Base-by-base conservation (phyloP, 140 eudicot genomes). In the Bidens hawaiensis region DNA sequence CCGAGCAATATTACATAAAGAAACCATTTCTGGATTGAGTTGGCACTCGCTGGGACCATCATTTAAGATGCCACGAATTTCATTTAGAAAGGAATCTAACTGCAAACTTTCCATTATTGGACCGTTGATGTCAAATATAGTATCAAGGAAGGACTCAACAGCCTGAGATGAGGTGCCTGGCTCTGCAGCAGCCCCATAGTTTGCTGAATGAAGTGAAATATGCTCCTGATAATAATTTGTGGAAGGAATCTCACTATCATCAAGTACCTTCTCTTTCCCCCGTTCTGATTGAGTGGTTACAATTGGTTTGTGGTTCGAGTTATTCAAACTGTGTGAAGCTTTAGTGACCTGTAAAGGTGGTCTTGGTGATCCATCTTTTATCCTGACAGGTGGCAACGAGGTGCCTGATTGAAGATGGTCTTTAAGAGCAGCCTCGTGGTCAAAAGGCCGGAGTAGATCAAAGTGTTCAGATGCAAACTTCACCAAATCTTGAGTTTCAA, bases 391-490 rank as follows among this genome's bases (percentile, higher is more conserved):
- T 27, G 69, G 58, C 24, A 23, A 60, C 21, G 47, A 22, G 19
- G 25, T 31, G 25, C 43, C 22, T 1, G 10, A 61, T 45, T 41
- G 50, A 22, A 69, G 71, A 55, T 51, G 24, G 55, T 64, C 67
- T 34, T 30, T 34, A 38, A 66, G 71, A 50, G 74, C 67, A 9
- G 70, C 36, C 56, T 65, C 75, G 12, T 74, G 72, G 46, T 70
- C 67, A 11, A 67, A 66, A 59, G 60, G 3, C 4, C 5, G 14
- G 15, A 63, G 71, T 7, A 3, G 19, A 4, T 82, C 27, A 42
- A 78, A 57, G 55, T 78, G 65, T 49, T 75, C 45, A 41, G 57
- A 42, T 74, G 88, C 88, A 55, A 64, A 71, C 18, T 34, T 30
- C 70, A 75, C 75, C 60, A 75, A 30, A 3, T 52, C 47, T 33